Percentiles rank a stretch among this genome's conserved stretches.
Evolutionary conservation across 2,329 filamentous ascomycete species (phyloP).

Genomic region (Penicillium sp.): DNA sequence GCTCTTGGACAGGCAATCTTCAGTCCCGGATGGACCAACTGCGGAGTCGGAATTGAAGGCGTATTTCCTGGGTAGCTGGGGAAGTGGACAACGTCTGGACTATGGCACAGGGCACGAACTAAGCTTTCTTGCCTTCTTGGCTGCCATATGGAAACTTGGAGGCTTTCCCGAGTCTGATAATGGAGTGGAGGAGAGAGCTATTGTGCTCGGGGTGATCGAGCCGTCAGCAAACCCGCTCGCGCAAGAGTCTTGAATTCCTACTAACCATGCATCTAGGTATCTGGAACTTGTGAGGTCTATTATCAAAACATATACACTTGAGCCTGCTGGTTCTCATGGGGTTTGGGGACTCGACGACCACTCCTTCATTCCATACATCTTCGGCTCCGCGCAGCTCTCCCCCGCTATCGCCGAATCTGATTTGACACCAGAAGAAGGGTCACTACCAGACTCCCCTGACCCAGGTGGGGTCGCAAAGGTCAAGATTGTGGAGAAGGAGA

Average conservation of each 20-base stretch:
- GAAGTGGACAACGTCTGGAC: slow-evolving; percentile 83
- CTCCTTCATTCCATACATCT: slow-evolving; percentile 88
- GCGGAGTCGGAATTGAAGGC: slow-evolving; percentile 66
- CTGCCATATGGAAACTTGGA: slow-evolving; percentile 84
- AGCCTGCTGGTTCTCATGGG: slow-evolving; percentile 92
- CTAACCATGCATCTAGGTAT: slow-evolving; percentile 55
- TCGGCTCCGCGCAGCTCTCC: slow-evolving; percentile 86
- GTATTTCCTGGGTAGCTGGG: slow-evolving; percentile 83
- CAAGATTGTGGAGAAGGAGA: slow-evolving; percentile 62
- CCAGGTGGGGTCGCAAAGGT: slow-evolving; percentile 66
- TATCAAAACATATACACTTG: slow-evolving; percentile 86
- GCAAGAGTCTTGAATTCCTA: not conserved
- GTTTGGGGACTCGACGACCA: slow-evolving; percentile 99
- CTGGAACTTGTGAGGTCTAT: slow-evolving; percentile 75
- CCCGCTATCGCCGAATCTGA: slow-evolving; percentile 66
- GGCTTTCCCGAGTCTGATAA: slow-evolving; percentile 61
- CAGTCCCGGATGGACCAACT: slow-evolving; percentile 38
- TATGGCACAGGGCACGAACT: slow-evolving; percentile 96
- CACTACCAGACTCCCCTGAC: slow-evolving; percentile 66
- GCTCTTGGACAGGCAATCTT: slow-evolving; percentile 40
- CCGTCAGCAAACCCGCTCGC: slow-evolving; percentile 58
- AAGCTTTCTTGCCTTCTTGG: slow-evolving; percentile 89
- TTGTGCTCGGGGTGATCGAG: slow-evolving; percentile 79
- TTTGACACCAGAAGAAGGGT: slow-evolving; percentile 73
- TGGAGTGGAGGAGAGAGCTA: slow-evolving; percentile 66